Base-by-base conservation (phyloP, 768 basidiomycete genomes). In the Tricholoma hemisulphureum region DNA sequence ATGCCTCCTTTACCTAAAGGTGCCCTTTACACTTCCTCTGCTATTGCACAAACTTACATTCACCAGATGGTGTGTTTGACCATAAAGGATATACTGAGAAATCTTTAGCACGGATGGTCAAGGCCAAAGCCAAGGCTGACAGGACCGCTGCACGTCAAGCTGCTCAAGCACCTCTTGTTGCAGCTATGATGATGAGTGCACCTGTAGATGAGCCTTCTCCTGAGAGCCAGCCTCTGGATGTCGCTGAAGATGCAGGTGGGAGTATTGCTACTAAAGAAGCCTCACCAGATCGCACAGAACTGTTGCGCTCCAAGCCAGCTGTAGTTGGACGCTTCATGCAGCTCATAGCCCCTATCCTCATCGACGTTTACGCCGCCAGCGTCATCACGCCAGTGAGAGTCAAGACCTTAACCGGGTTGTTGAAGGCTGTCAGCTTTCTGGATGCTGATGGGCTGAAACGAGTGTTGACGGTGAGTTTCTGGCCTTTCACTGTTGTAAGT, bases 331-430 rank as follows among this genome's bases (percentile, higher is more conserved):
- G 86, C 14, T 98, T 95, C 72, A 91, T 95, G 83, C 84, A 85
- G 48, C 77, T 96, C 31, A 85, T 94, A 65, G 87, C 98, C 0
- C 97, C 97, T 1, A 93, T 97, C 55, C 82, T 99, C 55, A 88
- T 98, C 58, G 97, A 98, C 65, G 95, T 99, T n/a, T 98, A 98
- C 72, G 91, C 95, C n/a, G 96, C 97, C 28, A 97, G 93, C 69
- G 95, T 98, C 24, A 86, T 88, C 50, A 84, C 88, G 0, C 86
- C 91, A 2, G 87, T 98, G 10, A 83, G 97, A 58, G 84, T 90
- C 41, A 95, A 96, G 76, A 93, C 94, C 0, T 77, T 98, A 60
- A 90, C 87, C 0, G 93, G 89, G 1, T 66, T 98, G 51, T 73
- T 97, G 61, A 97, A 98, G 70, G 94, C 96, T 2, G 85, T 96